These are phyloP conservation scores for Xylariaceae sp. DNA, from an alignment of 2,329 filamentous ascomycete genomes.

Conservation along the genomic window DNA sequence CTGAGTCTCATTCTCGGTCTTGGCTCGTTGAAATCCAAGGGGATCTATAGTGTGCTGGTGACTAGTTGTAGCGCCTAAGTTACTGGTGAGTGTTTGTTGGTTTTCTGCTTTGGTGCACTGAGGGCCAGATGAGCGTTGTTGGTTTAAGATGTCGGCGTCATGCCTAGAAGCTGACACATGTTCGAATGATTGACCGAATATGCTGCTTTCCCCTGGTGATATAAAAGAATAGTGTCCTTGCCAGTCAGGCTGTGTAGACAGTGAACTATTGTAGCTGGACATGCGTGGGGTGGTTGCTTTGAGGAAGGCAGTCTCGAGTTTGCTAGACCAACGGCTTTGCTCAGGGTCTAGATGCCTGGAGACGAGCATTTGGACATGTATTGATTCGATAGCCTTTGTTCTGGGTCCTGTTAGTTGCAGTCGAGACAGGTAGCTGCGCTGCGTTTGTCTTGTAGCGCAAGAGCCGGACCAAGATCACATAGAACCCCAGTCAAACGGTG, in stretches of 20 bases:
- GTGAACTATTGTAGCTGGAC: conserved; percentile 52
- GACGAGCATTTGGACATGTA: conserved; percentile 54
- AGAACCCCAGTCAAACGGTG: too few species aligned
- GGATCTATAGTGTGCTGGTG: conserved; percentile 38
- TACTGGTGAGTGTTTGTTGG: conserved; percentile 47
- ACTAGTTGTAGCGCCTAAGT: conserved; percentile 31
- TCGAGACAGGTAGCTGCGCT: too few species aligned
- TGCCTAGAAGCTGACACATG: conserved; percentile 37
- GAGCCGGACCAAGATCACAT: too few species aligned
- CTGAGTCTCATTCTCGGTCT: conserved; percentile 36
- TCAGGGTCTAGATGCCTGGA: conserved; percentile 51
- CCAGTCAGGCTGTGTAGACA: conserved; percentile 55
- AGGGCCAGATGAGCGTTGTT: conserved; percentile 36
- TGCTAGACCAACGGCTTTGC: conserved; percentile 53
- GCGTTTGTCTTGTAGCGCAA: too few species aligned
- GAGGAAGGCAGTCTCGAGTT: conserved; percentile 45
- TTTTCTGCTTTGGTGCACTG: conserved; percentile 52
- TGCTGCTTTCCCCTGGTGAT: conserved; percentile 40
- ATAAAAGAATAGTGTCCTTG: conserved; percentile 52
- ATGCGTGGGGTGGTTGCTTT: conserved; percentile 50
- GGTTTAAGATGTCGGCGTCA: conserved; percentile 29
- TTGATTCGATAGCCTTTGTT: too few species aligned
- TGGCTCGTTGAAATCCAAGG: conserved; percentile 39
- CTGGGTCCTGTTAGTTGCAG: too few species aligned
- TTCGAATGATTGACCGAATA: conserved; percentile 44